phyloP scores from a whole-genome alignment of 345 rosid species.

The Raphanus raphanistrum region DNA sequence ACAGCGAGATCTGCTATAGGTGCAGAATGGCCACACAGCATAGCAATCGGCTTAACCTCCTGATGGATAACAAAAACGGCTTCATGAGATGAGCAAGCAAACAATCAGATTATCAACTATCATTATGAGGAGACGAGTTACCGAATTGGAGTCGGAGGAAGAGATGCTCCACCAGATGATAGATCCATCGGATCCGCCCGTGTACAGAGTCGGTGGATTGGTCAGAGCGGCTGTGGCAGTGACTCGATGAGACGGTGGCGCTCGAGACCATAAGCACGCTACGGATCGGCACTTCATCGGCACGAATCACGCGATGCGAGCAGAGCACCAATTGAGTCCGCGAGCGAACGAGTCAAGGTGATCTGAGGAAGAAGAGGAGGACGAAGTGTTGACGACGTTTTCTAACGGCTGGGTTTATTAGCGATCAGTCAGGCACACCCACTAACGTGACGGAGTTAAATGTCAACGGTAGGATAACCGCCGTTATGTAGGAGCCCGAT shows the following conservation, averaged over 20 bases:
- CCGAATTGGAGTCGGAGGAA: constrained; percentile 49
- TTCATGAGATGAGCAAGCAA: constrained; percentile 4
- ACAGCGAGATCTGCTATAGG: constrained; percentile 69
- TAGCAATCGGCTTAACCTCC: constrained; percentile 80
- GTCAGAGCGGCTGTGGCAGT: constrained; percentile 62
- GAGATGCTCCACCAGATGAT: constrained; percentile 87
- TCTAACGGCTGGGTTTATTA: constrained; percentile 12
- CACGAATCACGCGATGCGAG: constrained; percentile 21
- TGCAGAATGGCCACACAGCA: constrained; percentile 86
- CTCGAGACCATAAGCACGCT: constrained; percentile 77
- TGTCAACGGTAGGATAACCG: not conserved
- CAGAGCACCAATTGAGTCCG: constrained; percentile 10
- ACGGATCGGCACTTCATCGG: constrained; percentile 90
- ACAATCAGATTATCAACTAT: constrained; percentile 7
- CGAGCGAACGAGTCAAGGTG: constrained; percentile 17
- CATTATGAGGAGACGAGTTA: constrained; percentile 18
- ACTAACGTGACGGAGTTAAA: not conserved
- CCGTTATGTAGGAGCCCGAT: not conserved
- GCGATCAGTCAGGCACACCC: not conserved
- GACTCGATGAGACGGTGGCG: constrained; percentile 68
- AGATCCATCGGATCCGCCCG: constrained; percentile 97
- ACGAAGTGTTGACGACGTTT: constrained; percentile 18
- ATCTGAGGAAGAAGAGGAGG: constrained; percentile 2
- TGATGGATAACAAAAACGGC: constrained; percentile 23
- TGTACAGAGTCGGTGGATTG: constrained; percentile 73